These are phyloP conservation scores for Russula olivacea DNA, from an alignment of 768 basidiomycete genomes.

Conservation along the genomic window DNA sequence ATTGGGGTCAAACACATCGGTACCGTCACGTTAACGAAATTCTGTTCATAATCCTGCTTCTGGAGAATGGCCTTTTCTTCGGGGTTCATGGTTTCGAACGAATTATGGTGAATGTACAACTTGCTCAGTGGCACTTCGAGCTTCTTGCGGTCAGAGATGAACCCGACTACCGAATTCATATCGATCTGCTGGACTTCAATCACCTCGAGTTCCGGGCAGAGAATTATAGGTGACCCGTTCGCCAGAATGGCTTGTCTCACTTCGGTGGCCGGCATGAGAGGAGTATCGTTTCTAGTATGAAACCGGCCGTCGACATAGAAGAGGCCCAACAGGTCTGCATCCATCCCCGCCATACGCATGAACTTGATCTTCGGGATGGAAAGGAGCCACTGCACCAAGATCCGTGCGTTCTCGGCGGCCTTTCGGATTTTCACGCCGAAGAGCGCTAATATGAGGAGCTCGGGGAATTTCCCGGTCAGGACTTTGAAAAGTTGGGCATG, in stretches of 20 bases:
- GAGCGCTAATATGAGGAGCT: slow-evolving; percentile 50
- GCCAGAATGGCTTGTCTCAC: no score
- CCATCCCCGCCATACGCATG: slow-evolving; percentile 22
- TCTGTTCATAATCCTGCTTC: background rate
- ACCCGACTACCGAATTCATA: background rate
- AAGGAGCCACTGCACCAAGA: slow-evolving; percentile 46
- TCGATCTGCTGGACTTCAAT: slow-evolving; percentile 14
- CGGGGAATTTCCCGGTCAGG: slow-evolving; percentile 45
- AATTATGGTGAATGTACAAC: slow-evolving; percentile 13
- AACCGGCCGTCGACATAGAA: slow-evolving; percentile 19
- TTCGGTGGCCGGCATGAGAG: slow-evolving; percentile 3
- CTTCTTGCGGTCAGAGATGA: slow-evolving; percentile 3
- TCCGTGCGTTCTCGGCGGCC: slow-evolving; percentile 26
- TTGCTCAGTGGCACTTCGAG: slow-evolving; percentile 8
- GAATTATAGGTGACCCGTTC: slow-evolving; percentile 1
- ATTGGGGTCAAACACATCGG: slow-evolving; percentile 10
- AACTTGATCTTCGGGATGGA: slow-evolving; percentile 49
- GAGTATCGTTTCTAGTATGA: slow-evolving; percentile 10
- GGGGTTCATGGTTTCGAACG: slow-evolving; percentile 1
- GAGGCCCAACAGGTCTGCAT: background rate
- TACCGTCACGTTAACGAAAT: background rate
- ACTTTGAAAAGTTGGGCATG: slow-evolving; percentile 43
- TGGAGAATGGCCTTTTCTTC: slow-evolving; percentile 4
- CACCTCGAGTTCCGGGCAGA: slow-evolving; percentile 15
- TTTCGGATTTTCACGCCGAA: slow-evolving; percentile 39